These are phyloP conservation scores for Erodium trifolium DNA, from an alignment of 441 rosid species.

Conservation along the genomic window DNA sequence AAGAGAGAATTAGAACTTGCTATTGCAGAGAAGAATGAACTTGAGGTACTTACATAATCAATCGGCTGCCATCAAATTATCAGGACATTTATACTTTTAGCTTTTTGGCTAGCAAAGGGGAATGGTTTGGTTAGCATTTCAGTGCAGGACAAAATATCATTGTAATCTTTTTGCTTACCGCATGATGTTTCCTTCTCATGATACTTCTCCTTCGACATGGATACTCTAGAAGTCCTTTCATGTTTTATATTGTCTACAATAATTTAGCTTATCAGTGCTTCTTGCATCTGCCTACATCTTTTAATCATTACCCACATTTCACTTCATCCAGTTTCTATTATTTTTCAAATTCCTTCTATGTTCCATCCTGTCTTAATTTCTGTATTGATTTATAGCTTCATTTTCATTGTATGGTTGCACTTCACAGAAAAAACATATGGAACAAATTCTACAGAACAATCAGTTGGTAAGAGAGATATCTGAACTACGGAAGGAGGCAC, in stretches of 20 bases:
- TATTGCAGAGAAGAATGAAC: conserved; percentile 43
- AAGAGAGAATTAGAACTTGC: conserved; percentile 49
- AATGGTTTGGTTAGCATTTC: neutral
- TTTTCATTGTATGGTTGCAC: neutral
- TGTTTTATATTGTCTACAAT: neutral
- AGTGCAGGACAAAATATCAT: neutral
- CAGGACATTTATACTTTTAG: neutral
- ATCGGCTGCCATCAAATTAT: neutral
- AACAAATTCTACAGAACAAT: conserved; percentile 43
- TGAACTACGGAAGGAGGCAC: conserved; percentile 49
- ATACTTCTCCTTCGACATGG: neutral
- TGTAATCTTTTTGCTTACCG: neutral
- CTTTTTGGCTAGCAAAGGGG: neutral
- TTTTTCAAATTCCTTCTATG: neutral
- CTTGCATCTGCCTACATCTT: neutral
- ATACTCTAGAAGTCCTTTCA: neutral
- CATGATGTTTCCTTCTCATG: neutral
- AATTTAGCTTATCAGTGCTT: neutral
- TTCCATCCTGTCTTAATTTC: neutral
- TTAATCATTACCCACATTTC: neutral
- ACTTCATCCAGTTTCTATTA: neutral
- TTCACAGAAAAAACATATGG: conserved; percentile 48
- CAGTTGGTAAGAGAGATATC: conserved; percentile 49
- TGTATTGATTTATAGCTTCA: neutral
- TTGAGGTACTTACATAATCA: conserved; percentile 45